A percentile compares a stretch with the other conserved stretches of the same genome.
Evolutionary conservation across 495 filamentous ascomycete genomes (phyloP).

Genomic region (Trichoderma erinaceum): DNA sequence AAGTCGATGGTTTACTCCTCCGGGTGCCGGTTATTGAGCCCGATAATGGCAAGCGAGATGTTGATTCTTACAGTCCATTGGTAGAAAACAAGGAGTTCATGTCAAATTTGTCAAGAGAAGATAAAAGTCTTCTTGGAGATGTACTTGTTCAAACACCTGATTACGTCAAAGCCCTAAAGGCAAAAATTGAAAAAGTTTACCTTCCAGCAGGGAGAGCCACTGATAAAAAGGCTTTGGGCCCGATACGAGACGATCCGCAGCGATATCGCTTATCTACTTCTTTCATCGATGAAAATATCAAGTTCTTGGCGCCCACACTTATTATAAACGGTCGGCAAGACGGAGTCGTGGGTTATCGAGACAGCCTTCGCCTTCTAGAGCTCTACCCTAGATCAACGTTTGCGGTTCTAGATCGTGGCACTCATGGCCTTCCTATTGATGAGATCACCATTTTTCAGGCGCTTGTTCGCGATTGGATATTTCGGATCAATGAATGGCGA

Average conservation of each 20-base stretch:
- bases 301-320: neutral
- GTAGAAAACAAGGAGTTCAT: neutral
- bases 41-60: neutral
- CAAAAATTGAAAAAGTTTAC: neutral
- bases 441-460: neutral
- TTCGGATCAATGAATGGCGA: neutral
- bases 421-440: neutral
- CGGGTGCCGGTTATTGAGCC: neutral
- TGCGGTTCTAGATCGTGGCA: neutral
- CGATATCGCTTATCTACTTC: neutral
- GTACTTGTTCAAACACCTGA: neutral
- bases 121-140: neutral
- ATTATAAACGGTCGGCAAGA: neutral
- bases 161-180: neutral
- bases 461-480: conserved; percentile 1
- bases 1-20: neutral
- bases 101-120: neutral
- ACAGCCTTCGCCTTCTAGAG: neutral
- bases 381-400: neutral
- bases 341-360: neutral
- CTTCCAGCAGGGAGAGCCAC: neutral
- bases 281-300: neutral
- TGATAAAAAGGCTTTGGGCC: neutral
- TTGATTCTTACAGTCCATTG: neutral
- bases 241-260: neutral